Percentiles rank a stretch among this genome's conserved stretches.
phyloP scores from a whole-genome alignment of 2,329 filamentous ascomycete species.

The Pseudophaeomoniella oleicola region DNA sequence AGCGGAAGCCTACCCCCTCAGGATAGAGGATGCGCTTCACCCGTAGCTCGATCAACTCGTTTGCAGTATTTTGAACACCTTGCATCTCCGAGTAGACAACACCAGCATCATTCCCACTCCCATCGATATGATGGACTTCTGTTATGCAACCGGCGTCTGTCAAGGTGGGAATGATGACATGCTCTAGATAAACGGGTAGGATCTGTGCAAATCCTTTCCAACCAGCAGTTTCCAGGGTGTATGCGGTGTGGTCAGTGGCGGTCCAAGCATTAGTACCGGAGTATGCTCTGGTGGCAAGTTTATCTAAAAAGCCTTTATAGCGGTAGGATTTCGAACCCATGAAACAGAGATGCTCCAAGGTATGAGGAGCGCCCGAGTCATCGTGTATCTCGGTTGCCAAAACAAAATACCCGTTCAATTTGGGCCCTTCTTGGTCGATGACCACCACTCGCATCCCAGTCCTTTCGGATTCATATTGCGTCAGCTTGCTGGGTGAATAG shows the following conservation, averaged over 20 bases:
- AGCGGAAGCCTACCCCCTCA: conserved; percentile 79
- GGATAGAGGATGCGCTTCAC: conserved; percentile 74
- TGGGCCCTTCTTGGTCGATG: conserved; percentile 85
- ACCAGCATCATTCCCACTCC: conserved; percentile 83
- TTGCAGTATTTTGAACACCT: conserved; percentile 70
- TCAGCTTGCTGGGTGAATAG: conserved; percentile 77
- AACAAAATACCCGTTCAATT: conserved; percentile 86
- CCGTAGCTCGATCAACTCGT: conserved; percentile 75
- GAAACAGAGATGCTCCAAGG: conserved; percentile 68
- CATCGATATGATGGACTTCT: conserved; percentile 92
- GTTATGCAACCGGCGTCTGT: conserved; percentile 90
- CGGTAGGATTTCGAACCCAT: conserved; percentile 88
- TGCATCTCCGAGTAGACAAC: conserved; percentile 99
- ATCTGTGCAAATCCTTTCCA: conserved; percentile 97
- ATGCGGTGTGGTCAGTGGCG: conserved; percentile 88
- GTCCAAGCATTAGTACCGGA: conserved; percentile 96
- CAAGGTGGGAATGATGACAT: conserved; percentile 78
- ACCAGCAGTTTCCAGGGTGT: conserved; percentile 85
- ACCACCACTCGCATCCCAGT: conserved; percentile 93
- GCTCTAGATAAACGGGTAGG: conserved; percentile 86
- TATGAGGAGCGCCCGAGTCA: conserved; percentile 84
- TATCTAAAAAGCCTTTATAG: conserved; percentile 91
- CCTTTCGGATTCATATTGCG: conserved; percentile 87
- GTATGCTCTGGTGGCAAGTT: conserved; percentile 83
- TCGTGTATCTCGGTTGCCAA: conserved; percentile 95